These are phyloP conservation scores for Penstemon newberryi DNA, from an alignment of 257 asterid genomes.

Conservation along the genomic window DNA sequence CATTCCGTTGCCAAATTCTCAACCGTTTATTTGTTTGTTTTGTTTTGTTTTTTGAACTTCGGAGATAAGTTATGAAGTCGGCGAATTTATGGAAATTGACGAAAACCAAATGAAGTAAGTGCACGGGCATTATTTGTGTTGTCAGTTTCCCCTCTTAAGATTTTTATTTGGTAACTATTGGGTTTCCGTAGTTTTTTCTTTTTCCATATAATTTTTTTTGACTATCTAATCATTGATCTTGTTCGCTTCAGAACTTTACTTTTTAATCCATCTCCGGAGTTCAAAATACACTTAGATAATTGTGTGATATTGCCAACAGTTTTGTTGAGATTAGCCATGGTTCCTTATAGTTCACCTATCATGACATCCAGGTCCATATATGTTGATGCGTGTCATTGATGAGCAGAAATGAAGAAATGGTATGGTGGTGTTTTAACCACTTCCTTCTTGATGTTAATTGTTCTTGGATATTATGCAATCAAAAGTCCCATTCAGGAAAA, in stretches of 20 bases:
- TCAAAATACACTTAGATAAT: slow-evolving; percentile 7
- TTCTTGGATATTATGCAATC: slow-evolving; percentile 61
- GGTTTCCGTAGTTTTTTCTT: slow-evolving; percentile 1
- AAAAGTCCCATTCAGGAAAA: slow-evolving; percentile 60
- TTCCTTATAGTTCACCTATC: slow-evolving; percentile 27
- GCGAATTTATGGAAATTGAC: slow-evolving; percentile 7
- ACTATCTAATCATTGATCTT: background rate
- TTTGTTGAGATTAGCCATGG: slow-evolving; percentile 26
- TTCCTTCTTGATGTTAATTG: slow-evolving; percentile 64
- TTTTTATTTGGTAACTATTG: background rate
- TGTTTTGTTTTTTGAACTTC: background rate
- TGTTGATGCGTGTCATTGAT: slow-evolving; percentile 36
- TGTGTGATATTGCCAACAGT: slow-evolving; percentile 36
- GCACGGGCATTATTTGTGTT: slow-evolving; percentile 1
- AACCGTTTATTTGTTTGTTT: background rate
- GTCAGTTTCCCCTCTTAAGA: slow-evolving; percentile 2
- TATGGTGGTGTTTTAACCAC: slow-evolving; percentile 57
- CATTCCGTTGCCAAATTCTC: background rate
- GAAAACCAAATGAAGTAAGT: background rate
- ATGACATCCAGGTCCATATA: slow-evolving; percentile 29
- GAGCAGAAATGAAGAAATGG: slow-evolving; percentile 88
- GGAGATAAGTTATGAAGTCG: slow-evolving; percentile 8
- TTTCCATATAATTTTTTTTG: slow-evolving; percentile 6
- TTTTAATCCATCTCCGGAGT: background rate
- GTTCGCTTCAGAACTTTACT: background rate